Evolutionary conservation across 1,284 basidiomycete species (phyloP), one percentile per base, ranked within the genome.

Genomic region (Microbotryomycetes sp.): DNA sequence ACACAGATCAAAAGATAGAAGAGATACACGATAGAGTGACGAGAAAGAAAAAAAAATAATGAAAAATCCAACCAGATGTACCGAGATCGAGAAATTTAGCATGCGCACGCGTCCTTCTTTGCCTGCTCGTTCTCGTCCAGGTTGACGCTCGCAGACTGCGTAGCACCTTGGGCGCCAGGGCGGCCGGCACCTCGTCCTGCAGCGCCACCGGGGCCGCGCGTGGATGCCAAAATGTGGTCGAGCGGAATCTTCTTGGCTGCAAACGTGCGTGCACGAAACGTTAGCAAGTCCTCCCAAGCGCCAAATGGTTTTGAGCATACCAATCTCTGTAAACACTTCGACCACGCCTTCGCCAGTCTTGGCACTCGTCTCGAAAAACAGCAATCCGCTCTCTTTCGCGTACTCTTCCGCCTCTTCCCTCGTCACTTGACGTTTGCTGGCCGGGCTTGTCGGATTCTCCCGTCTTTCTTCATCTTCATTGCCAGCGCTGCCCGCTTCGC

Each of bases 301-400:
- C 3, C 55, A 46, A 62, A 59, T 4, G 59, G 65, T 26, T 62
- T n/a, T 29, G 18, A 26, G 54, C 57, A 29, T 64, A 93, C 91
- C 92, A 73, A 97, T 96, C 78, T 98, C 96, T 7, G 94, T 98
- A 75, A 99, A 99, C 31, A 98, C 85, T 73, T 98, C 94, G 51
- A 93, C 87, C 56, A 99, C 85, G 51, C 93, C 93, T 71, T 94
- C 88, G 45, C 96, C 96, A 9, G 91, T 96, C 85, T 98, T 99
- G 47, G 94, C 94, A 73, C 87, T 90, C 23, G 94, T 97, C 80
- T 99, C 94, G 72, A 97, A 97, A 81, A 98, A 98, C 58, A 98
- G 79, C 58, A 99, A 76, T 1, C 89, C 88, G 31, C 87, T 85
- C 77, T 98, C 96, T 65, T 88, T 85, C 11, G 96, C 94, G 75